Conservation (phyloP, 2,329 filamentous ascomycete genomes). For the Lasiodiplodia sp. region DNA sequence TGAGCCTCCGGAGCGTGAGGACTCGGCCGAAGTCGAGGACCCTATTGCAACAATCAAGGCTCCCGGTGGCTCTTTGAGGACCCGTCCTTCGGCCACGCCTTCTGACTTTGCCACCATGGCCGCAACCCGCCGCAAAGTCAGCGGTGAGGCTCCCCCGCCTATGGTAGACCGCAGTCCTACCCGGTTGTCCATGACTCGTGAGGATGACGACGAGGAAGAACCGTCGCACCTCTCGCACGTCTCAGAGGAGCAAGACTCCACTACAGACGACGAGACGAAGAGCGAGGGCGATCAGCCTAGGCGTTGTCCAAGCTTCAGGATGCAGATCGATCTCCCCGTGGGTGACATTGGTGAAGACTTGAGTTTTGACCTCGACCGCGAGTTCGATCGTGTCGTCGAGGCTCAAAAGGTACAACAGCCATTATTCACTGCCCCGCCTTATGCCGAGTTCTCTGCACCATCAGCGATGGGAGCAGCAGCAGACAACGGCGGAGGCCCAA, state of each 20-base stretch:
- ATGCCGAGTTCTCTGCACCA: not conserved
- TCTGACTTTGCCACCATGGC: conserved; percentile 86
- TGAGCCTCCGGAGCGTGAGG: conserved; percentile 46
- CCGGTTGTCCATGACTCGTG: conserved; percentile 43
- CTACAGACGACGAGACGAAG: conserved; percentile 38
- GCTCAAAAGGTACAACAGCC: conserved; percentile 85
- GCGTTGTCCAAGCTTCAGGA: conserved; percentile 48
- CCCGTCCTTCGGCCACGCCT: conserved; percentile 84
- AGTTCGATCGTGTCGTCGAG: conserved; percentile 95
- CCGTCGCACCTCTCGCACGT: conserved; percentile 16
- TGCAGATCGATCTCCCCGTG: conserved; percentile 82
- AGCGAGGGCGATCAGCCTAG: conserved; percentile 34
- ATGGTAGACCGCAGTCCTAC: conserved; percentile 48
- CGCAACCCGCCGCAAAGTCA: conserved; percentile 83
- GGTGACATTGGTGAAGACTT: conserved; percentile 74
- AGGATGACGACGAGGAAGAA: conserved; percentile 29
- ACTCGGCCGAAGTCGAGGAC: conserved; percentile 68
- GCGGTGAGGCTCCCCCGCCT: conserved; percentile 68
- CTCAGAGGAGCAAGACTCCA: conserved; percentile 39
- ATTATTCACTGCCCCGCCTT: conserved; percentile 23
- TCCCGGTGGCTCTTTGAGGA: conserved; percentile 85
- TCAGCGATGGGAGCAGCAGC: conserved; percentile 1
- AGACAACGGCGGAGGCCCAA: not conserved
- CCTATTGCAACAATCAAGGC: conserved; percentile 88
- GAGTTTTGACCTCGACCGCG: conserved; percentile 85